phyloP scores from a whole-genome alignment of 345 rosid genomes.

The Arabidopsis suecica region DNA sequence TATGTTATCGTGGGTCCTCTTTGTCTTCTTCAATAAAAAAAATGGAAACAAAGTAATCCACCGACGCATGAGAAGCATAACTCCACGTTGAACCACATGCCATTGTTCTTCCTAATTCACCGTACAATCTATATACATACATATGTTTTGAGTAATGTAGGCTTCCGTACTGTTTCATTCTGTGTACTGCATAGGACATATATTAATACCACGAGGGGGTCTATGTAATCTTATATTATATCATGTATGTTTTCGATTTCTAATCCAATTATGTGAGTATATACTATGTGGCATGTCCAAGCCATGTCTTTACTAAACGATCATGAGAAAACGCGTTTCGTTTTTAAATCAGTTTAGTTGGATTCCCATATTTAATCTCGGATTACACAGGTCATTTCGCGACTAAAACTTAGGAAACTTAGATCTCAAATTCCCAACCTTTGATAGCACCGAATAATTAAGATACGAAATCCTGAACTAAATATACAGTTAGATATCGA shows the following conservation, averaged over 20 bases:
- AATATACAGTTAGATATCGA: conserved; percentile 30
- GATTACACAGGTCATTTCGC: conserved; percentile 20
- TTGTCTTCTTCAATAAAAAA: conserved; percentile 15
- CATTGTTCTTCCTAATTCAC: conserved; percentile 32
- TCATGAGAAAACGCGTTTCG: conserved; percentile 33
- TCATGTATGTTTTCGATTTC: not conserved
- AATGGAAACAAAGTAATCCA: not conserved
- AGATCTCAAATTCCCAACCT: conserved; percentile 11
- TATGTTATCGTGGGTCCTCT: conserved; percentile 11
- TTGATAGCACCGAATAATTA: not conserved
- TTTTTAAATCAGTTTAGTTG: not conserved
- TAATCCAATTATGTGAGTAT: conserved; percentile 10
- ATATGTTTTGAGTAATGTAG: conserved; percentile 19
- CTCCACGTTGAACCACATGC: conserved; percentile 42
- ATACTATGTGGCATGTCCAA: conserved; percentile 4
- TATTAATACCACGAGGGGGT: conserved; percentile 27
- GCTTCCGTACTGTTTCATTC: conserved; percentile 41
- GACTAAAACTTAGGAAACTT: conserved; percentile 18
- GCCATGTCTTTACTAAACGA: not conserved
- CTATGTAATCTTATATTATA: not conserved
- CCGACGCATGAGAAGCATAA: conserved; percentile 43
- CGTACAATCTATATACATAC: conserved; percentile 34
- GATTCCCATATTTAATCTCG: conserved; percentile 5
- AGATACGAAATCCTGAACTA: conserved; percentile 8
- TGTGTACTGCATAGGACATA: conserved; percentile 37